A percentile compares a stretch with the other conserved stretches of the same genome.
These are phyloP conservation scores for Scheffersomyces titani DNA, from an alignment of 1,139 yeast species.

Conservation along the genomic window DNA sequence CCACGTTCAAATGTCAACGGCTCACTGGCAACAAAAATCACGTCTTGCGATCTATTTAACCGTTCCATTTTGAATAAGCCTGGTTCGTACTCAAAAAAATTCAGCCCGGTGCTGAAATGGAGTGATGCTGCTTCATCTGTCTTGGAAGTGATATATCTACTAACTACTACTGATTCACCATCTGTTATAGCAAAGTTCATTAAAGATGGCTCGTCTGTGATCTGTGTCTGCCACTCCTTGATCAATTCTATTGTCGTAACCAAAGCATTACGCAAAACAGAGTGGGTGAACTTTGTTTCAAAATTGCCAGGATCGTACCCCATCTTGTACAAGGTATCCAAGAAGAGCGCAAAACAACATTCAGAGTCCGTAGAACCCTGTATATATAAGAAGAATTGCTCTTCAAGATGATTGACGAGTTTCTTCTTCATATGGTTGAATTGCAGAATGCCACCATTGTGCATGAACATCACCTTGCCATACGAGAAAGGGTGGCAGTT, in stretches of 20 bases:
- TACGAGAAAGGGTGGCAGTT: constrained; percentile 94
- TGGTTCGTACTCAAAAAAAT: constrained; percentile 85
- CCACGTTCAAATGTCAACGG: constrained; percentile 95
- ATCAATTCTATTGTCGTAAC: constrained; percentile 71
- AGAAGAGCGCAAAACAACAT: constrained; percentile 86
- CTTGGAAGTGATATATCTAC: constrained; percentile 84
- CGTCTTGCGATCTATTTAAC: constrained; percentile 87
- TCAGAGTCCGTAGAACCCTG: constrained; percentile 97
- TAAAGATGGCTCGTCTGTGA: constrained; percentile 71
- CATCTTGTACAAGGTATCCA: constrained; percentile 72
- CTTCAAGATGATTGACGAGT: constrained; percentile 71
- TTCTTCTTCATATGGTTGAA: constrained; percentile 73
- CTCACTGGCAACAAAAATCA: constrained; percentile 94
- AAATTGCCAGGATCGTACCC: constrained; percentile 68
- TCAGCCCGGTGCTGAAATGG: constrained; percentile 92
- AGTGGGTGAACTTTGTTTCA: constrained; percentile 45
- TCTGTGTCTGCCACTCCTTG: constrained; percentile 61
- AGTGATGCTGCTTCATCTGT: constrained; percentile 95
- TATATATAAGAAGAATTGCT: constrained; percentile 72
- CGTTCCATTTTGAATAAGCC: constrained; percentile 94
- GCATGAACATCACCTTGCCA: constrained; percentile 92
- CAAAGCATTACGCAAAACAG: constrained; percentile 65
- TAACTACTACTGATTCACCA: constrained; percentile 84
- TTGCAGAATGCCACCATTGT: constrained; percentile 86
- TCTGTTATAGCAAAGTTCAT: constrained; percentile 94